Evolutionary conservation across 495 filamentous ascomycete genomes (phyloP).

Genomic region (Talaromyces ruber): DNA sequence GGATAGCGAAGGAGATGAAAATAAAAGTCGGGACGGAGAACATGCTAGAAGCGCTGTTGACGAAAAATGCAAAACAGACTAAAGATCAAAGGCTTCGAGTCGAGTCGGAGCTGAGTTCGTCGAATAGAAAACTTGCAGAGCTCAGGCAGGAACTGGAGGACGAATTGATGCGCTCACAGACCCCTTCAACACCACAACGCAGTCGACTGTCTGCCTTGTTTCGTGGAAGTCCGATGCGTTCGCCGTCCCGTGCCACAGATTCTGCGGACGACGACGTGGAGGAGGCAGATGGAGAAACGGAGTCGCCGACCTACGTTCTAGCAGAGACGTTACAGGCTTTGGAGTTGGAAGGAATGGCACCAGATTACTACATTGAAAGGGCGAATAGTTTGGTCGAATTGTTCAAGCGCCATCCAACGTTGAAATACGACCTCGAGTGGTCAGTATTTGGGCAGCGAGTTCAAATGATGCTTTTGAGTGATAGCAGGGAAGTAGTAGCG

Average conservation of each 20-base stretch:
- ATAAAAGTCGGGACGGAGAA: slow-evolving; percentile 98
- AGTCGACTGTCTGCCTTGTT: slow-evolving; percentile 66
- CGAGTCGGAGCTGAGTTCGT: slow-evolving; percentile 82
- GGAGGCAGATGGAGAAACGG: slow-evolving; percentile 56
- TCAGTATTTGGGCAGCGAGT: slow-evolving; percentile 85
- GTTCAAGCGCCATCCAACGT: slow-evolving; percentile 83
- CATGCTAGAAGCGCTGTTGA: slow-evolving; percentile 83
- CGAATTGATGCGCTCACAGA: slow-evolving; percentile 51
- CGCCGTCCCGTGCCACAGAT: slow-evolving; percentile 48
- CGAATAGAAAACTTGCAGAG: slow-evolving; percentile 83
- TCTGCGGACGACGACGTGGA: slow-evolving; percentile 22
- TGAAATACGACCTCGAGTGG: slow-evolving; percentile 96
- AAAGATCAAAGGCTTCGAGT: slow-evolving; percentile 83
- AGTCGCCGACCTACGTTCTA: slow-evolving; percentile 85
- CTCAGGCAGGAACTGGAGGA: slow-evolving; percentile 72
- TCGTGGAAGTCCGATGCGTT: slow-evolving; percentile 53
- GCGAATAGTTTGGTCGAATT: slow-evolving; percentile 88
- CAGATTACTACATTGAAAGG: slow-evolving; percentile 88
- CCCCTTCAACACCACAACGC: slow-evolving; percentile 58
- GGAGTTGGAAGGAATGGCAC: slow-evolving; percentile 75
- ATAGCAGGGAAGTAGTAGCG: slow-evolving; percentile 90
- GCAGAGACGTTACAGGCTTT: slow-evolving; percentile 81
- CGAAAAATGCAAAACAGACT: slow-evolving; percentile 93
- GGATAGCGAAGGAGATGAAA: slow-evolving; percentile 88
- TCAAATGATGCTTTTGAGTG: slow-evolving; percentile 90